Conservation (phyloP, 371 early-diverging fungal genomes). For the Mortierella sp. region DNA sequence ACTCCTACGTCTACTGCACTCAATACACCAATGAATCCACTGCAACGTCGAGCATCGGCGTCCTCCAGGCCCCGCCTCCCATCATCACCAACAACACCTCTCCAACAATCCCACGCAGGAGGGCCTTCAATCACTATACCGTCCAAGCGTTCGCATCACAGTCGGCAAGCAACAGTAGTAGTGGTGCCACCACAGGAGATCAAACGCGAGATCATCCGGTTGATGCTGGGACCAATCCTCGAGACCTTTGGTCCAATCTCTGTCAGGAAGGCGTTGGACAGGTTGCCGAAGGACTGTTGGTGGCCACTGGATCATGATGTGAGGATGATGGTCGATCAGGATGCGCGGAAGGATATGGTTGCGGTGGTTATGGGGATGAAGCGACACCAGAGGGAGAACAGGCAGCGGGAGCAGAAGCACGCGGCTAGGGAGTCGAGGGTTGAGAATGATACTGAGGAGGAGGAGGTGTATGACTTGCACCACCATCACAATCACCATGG, state of each 20-base stretch:
- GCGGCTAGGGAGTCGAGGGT: neutral
- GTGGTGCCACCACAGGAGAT: slow-evolving; percentile 19
- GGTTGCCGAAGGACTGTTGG: slow-evolving; percentile 46
- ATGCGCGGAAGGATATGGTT: slow-evolving; percentile 40
- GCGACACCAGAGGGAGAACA: slow-evolving; percentile 1
- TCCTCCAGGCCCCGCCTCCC: neutral
- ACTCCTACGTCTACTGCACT: neutral
- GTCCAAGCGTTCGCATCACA: too few species aligned
- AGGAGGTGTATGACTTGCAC: neutral
- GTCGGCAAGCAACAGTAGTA: neutral
- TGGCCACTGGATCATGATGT: slow-evolving; percentile 53
- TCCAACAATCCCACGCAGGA: too few species aligned
- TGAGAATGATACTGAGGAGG: neutral
- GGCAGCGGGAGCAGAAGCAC: neutral
- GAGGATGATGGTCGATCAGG: slow-evolving; percentile 25
- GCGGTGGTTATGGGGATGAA: slow-evolving; percentile 9
- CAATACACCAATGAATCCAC: neutral
- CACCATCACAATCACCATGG: neutral
- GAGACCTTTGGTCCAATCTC: slow-evolving; percentile 40
- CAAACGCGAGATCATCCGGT: slow-evolving; percentile 28
- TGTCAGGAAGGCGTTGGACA: slow-evolving; percentile 39
- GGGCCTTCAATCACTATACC: too few species aligned
- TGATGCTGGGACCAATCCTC: slow-evolving; percentile 31
- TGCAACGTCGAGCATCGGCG: neutral
- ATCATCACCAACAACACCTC: neutral